phyloP scores from a whole-genome alignment of 345 rosid genomes.

The Hibiscus syriacus region DNA sequence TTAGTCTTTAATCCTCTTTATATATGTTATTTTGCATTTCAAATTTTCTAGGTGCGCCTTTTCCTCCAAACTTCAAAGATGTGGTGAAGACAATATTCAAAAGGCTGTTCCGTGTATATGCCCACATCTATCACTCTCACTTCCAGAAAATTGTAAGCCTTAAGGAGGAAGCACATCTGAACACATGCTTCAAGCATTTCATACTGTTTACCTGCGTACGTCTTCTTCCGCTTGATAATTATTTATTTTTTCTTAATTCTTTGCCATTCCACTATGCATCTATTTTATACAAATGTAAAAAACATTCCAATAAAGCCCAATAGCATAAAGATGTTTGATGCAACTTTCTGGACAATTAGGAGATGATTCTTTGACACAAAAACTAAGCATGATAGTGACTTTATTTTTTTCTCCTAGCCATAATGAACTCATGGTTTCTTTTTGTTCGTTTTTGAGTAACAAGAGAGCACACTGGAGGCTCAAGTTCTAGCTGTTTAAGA shows the following conservation, averaged over 20 bases:
- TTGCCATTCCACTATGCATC: not conserved
- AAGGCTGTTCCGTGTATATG: slow-evolving; percentile 91
- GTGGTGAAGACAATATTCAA: slow-evolving; percentile 96
- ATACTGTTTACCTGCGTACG: slow-evolving; percentile 92
- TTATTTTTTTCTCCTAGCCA: not conserved
- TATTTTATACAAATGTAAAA: not conserved
- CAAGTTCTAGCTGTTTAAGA: too few relatives aligned
- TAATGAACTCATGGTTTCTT: not conserved
- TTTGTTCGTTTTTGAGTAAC: too few relatives aligned
- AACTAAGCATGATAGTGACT: too few relatives aligned
- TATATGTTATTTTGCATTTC: not conserved
- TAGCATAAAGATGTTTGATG: not conserved
- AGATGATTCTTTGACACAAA: not conserved
- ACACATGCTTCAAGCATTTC: slow-evolving; percentile 98
- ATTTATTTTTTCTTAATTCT: not conserved
- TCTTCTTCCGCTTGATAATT: slow-evolving; percentile 3
- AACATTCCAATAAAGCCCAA: not conserved
- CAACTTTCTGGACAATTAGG: not conserved
- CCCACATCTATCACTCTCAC: slow-evolving; percentile 93
- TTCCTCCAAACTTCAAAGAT: slow-evolving; percentile 92
- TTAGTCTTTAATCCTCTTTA: not conserved
- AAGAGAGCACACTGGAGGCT: too few relatives aligned
- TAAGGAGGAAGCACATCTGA: slow-evolving; percentile 98
- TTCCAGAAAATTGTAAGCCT: slow-evolving; percentile 99
- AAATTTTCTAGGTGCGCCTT: slow-evolving; percentile 66